Percentiles rank a stretch among this genome's conserved stretches.
Evolutionary conservation across 2,329 filamentous ascomycete genomes (phyloP).

Genomic region (Amesomyces nigricolor): DNA sequence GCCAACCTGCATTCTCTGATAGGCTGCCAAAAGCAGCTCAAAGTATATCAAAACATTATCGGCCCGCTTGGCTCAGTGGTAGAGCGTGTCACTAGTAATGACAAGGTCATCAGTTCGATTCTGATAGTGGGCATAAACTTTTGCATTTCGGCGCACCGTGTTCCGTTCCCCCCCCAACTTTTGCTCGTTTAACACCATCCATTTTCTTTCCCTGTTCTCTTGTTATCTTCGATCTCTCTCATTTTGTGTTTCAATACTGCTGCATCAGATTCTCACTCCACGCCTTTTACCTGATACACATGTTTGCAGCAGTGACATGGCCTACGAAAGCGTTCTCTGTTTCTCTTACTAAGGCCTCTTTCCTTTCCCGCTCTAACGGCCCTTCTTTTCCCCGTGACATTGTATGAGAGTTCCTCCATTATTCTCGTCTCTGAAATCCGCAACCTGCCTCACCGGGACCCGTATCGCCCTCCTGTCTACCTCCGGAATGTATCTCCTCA

Average conservation of each 20-base stretch:
- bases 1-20: too few species aligned
- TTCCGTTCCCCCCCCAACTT: too few species aligned
- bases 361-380: not conserved
- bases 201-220: not conserved
- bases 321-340: not conserved
- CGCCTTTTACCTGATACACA: too few species aligned
- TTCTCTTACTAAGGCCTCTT: not conserved
- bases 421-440: constrained; percentile 7
- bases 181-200: too few species aligned
- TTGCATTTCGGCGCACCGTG: too few species aligned
- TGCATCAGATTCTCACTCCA: too few species aligned
- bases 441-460: constrained; percentile 4
- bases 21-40: too few species aligned
- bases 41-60: too few species aligned
- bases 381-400: not conserved
- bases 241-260: not conserved
- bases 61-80: constrained; percentile 25
- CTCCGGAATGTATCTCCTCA: constrained; percentile 42
- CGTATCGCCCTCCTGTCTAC: not conserved
- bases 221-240: not conserved
- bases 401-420: constrained; percentile 3
- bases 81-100: constrained; percentile 26
- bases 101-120: constrained; percentile 23
- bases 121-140: constrained; percentile 27
- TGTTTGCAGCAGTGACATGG: too few species aligned